Conservation (phyloP, 306 rosid genomes). For the Vigna hirtella region DNA sequence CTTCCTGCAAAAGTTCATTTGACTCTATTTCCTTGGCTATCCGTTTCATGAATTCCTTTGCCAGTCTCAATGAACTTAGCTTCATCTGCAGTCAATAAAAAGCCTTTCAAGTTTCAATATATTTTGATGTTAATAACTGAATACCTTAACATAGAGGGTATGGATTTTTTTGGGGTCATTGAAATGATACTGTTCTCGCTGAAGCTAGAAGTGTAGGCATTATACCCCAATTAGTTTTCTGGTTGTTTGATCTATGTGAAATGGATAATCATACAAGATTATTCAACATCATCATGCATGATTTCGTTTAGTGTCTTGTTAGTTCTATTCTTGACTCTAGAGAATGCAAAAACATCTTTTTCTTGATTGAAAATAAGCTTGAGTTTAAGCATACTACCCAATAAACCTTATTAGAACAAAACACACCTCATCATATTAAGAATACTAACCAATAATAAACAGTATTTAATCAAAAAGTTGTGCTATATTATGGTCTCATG, state of each 20-base stretch:
- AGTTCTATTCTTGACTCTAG: not conserved
- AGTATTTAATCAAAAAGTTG: not conserved
- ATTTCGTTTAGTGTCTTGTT: constrained; percentile 23
- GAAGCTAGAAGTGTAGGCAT: not conserved
- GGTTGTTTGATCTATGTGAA: not conserved
- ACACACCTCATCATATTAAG: not conserved
- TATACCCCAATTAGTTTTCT: not conserved
- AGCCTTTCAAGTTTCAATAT: not conserved
- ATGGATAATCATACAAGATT: not conserved
- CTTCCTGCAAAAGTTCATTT: constrained; percentile 57
- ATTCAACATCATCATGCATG: not conserved
- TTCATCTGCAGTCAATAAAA: constrained; percentile 68
- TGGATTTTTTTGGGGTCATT: constrained; percentile 10
- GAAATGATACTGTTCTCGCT: constrained; percentile 6
- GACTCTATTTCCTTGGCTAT: constrained; percentile 57
- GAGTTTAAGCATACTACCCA: not conserved
- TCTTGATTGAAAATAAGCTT: not conserved
- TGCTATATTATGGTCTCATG: not conserved
- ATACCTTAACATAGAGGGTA: not conserved
- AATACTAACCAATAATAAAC: not conserved
- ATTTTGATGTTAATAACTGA: constrained; percentile 5
- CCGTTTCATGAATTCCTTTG: constrained; percentile 72
- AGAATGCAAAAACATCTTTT: not conserved
- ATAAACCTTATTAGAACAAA: constrained; percentile 10
- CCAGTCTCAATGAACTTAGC: constrained; percentile 70